phyloP scores from a whole-genome alignment of 1,139 yeast species.

The Magnusiomyces fungicola region DNA sequence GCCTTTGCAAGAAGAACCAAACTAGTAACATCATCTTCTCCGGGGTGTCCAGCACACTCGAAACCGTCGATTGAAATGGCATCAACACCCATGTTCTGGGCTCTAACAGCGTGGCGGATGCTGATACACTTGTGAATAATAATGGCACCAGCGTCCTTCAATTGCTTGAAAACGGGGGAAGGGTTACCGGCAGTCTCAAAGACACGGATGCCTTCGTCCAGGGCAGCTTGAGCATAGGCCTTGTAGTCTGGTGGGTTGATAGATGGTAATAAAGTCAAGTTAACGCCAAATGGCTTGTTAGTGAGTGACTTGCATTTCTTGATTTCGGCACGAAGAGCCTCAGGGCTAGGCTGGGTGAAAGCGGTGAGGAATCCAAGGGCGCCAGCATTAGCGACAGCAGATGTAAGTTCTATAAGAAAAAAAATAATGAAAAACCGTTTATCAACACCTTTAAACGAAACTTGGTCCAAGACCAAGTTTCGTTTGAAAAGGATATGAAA shows the following conservation, averaged over 20 bases:
- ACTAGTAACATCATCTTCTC: slow-evolving; percentile 31
- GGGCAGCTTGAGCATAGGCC: slow-evolving; percentile 30
- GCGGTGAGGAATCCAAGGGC: slow-evolving; percentile 34
- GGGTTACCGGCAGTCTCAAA: slow-evolving; percentile 35
- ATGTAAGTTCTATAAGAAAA: slow-evolving; percentile 28
- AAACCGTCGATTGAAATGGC: slow-evolving; percentile 33
- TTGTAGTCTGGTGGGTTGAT: slow-evolving; percentile 32
- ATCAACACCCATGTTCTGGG: slow-evolving; percentile 31
- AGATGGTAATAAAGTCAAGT: slow-evolving; percentile 33
- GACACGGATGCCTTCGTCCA: slow-evolving; percentile 32
- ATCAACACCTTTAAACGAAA: too few relatives aligned
- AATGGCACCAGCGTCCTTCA: slow-evolving; percentile 19
- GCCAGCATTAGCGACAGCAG: slow-evolving; percentile 35
- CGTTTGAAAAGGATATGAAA: too few relatives aligned
- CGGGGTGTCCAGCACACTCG: slow-evolving; percentile 36
- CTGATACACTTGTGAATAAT: slow-evolving; percentile 33
- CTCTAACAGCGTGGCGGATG: slow-evolving; percentile 30
- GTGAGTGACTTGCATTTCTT: slow-evolving; percentile 23
- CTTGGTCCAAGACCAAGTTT: too few relatives aligned
- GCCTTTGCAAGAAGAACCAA: slow-evolving; percentile 29
- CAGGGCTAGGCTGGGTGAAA: slow-evolving; percentile 30
- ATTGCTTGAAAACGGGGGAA: slow-evolving; percentile 22
- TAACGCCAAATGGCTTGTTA: slow-evolving; percentile 31
- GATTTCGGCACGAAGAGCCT: slow-evolving; percentile 29
- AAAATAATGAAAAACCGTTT: too few relatives aligned